Evolutionary conservation across 108 stramenopile species (phyloP).

Genomic region (Stephanodiscus triporus): DNA sequence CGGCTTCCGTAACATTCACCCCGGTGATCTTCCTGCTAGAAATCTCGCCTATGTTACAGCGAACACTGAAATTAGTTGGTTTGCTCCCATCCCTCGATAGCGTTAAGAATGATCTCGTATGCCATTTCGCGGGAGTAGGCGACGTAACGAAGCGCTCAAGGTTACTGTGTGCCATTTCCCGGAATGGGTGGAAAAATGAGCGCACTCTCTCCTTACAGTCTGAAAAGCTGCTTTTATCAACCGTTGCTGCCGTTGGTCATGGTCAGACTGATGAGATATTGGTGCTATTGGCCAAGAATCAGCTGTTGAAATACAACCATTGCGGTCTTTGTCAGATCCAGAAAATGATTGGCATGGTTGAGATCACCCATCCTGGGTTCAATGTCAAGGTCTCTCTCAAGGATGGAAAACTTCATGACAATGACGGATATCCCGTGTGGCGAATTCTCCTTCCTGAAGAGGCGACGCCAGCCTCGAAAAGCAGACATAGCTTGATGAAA

Average conservation of each 20-base stretch:
- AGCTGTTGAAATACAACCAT: neutral
- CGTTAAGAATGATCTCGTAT: neutral
- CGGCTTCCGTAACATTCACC: conserved; percentile 1
- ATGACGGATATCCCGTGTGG: neutral
- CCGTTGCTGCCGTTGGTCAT: neutral
- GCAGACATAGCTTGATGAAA: neutral
- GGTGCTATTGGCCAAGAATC: neutral
- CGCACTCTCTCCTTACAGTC: neutral
- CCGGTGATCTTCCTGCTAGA: neutral
- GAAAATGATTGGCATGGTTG: conserved; percentile 1
- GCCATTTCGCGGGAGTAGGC: neutral
- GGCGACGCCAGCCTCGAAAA: neutral
- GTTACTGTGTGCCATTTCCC: too few relatives aligned
- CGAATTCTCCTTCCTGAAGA: neutral
- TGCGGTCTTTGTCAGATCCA: neutral
- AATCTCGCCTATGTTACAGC: neutral
- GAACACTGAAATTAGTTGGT: neutral
- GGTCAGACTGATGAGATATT: neutral
- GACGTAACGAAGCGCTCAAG: neutral
- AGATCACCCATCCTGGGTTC: neutral
- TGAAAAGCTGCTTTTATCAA: neutral
- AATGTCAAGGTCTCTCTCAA: neutral
- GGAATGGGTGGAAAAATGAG: too few relatives aligned
- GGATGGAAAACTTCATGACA: neutral
- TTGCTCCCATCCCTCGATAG: neutral